Conservation (phyloP, 768 basidiomycete species). For the Epithele typhae region DNA sequence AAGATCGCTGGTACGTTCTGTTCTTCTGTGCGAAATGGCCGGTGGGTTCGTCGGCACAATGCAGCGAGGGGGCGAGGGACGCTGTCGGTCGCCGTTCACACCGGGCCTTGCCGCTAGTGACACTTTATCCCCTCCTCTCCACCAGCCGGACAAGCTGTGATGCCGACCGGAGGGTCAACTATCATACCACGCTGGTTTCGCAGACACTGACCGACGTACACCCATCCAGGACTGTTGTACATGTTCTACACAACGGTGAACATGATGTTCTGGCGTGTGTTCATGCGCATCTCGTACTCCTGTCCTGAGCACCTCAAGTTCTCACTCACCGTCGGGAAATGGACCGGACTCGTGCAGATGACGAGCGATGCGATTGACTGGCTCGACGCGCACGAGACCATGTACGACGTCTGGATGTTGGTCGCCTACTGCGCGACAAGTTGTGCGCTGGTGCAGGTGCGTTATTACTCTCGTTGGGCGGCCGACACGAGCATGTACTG, state of each 20-base stretch:
- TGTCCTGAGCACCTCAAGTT: slow-evolving; percentile 90
- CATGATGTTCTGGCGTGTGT: slow-evolving; percentile 98
- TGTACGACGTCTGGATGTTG: slow-evolving; percentile 85
- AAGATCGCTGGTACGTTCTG: slow-evolving; percentile 58
- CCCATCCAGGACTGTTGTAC: slow-evolving; percentile 76
- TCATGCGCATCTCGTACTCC: slow-evolving; percentile 95
- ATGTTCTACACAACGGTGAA: slow-evolving; percentile 83
- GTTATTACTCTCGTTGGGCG: slow-evolving; percentile 13
- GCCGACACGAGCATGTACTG: background rate
- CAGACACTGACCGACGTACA: background rate
- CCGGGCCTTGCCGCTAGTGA: too few species aligned
- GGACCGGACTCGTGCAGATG: slow-evolving; percentile 67
- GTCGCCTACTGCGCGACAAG: slow-evolving; percentile 86
- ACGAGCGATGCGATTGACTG: slow-evolving; percentile 86
- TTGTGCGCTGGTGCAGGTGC: slow-evolving; percentile 87
- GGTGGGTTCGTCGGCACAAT: background rate
- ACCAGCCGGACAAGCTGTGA: too few species aligned
- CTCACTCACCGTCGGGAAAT: slow-evolving; percentile 72
- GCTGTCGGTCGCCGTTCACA: too few species aligned
- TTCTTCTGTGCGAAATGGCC: background rate
- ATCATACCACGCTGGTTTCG: too few species aligned
- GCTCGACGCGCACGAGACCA: slow-evolving; percentile 74
- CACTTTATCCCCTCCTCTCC: too few species aligned
- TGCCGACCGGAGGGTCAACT: too few species aligned
- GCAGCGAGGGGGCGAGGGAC: too few species aligned